Percentiles rank a stretch among this genome's conserved stretches.
phyloP scores from a whole-genome alignment of 2,329 filamentous ascomycete species.

The Plectosphaerella cucumerina region DNA sequence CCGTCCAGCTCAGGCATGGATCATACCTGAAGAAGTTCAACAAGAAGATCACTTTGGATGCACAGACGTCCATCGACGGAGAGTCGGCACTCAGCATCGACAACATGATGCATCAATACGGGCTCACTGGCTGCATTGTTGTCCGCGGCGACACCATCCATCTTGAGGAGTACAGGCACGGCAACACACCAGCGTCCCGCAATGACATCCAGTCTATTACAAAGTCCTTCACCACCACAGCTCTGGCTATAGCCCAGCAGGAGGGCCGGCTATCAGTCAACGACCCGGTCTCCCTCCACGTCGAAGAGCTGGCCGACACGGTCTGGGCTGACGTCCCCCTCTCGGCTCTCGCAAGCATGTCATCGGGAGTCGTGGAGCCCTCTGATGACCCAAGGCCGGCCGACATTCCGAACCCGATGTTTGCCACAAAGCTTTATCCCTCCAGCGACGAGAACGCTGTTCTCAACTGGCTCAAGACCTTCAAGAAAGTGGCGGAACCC shows the following conservation, averaged over 20 bases:
- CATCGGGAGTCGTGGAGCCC: neutral
- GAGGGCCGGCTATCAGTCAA: neutral
- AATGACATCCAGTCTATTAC: neutral
- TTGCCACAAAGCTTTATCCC: neutral
- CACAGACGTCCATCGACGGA: neutral
- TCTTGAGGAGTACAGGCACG: neutral
- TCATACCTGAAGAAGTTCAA: neutral
- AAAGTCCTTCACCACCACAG: neutral
- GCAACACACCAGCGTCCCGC: neutral
- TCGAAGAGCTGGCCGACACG: neutral
- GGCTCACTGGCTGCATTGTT: neutral
- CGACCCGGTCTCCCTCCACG: neutral
- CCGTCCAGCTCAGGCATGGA: neutral
- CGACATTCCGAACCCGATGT: neutral
- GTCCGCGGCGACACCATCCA: neutral
- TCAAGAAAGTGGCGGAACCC: neutral
- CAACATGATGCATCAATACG: neutral
- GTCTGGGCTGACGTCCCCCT: neutral
- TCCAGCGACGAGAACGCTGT: neutral
- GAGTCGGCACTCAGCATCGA: neutral
- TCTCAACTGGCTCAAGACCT: neutral
- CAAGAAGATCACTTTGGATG: neutral
- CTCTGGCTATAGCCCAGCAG: neutral
- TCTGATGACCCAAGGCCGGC: neutral
- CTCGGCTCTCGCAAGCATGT: neutral